Conservation (phyloP, 192 early-diverging fungal genomes). For the Podila clonocystis region DNA sequence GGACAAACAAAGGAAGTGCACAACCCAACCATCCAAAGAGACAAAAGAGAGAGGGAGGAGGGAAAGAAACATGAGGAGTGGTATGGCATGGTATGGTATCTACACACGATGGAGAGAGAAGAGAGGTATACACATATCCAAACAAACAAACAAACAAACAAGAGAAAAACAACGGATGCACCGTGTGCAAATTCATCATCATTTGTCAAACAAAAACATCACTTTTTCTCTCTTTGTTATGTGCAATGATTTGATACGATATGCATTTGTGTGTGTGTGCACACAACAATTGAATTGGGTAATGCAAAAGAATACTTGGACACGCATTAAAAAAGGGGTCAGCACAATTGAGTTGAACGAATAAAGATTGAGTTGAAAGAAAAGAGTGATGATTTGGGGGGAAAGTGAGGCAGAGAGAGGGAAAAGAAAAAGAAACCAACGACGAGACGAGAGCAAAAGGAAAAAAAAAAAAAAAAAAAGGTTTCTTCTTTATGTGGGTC, state of each 20-base stretch:
- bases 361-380: not conserved
- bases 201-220: too few relatives aligned
- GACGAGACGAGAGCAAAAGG: not conserved
- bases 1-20: not conserved
- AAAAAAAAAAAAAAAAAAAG: not conserved
- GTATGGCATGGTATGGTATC: conserved; percentile 1
- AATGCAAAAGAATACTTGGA: too few relatives aligned
- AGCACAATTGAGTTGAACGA: too few relatives aligned
- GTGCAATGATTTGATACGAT: too few relatives aligned
- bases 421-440: not conserved
- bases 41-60: not conserved
- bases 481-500: too few relatives aligned
- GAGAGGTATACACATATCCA: not conserved
- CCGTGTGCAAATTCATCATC: too few relatives aligned
- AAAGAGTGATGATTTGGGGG: not conserved
- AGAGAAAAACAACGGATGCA: not conserved
- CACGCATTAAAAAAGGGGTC: too few relatives aligned
- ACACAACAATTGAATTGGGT: too few relatives aligned
- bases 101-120: not conserved
- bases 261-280: too few relatives aligned
- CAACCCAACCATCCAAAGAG: too few relatives aligned
- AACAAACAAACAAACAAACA: too few relatives aligned
- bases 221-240: too few relatives aligned
- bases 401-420: not conserved
- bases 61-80: not conserved